Evolutionary conservation across 345 rosid species (phyloP), one percentile per base, ranked within the genome.

Genomic region (Populus ilicifolia): DNA sequence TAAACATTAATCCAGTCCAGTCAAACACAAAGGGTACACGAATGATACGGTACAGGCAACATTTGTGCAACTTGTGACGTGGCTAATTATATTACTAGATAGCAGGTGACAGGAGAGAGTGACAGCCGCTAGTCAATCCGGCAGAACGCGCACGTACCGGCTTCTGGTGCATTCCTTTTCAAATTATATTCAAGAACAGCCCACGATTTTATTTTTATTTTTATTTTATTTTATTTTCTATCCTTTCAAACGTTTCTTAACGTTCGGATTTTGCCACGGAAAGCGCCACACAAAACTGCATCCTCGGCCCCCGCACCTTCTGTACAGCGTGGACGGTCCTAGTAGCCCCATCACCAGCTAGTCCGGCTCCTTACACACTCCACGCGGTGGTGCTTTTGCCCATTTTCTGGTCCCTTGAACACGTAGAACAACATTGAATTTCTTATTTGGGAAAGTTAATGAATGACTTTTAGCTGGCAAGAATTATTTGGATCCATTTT

Each of bases 81-180:
- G 7, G 1, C 5, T 6, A 0, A 1, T 67, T 12, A 10, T 6
- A 48, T 27, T 20, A 72, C 73, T 62, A 77, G 73, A 16, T 70
- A 71, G 81, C 74, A 82, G 85, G 85, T 83, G 56, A 41, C 7
- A 29, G 0, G 69, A 6, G 75, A 75, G 25, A 27, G 56, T 35
- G 75, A 63, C 78, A 41, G 62, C 72, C 30, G 54, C 5, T 20
- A 23, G 67, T 64, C 48, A 64, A 20, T 33, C 41, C 41, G 18
- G 61, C n/a, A 62, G 29, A 16, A 0, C 14, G 85, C 84, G 59
- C 74, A 39, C 69, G 67, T 79, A 27, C 71, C 78, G 77, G 82
- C 71, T 41, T 8, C 74, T 18, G 4, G 48, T 46, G 46, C 62
- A 9, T 5, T 3, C 18, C 14, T 25, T 44, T 16, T 4, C 70